A percentile compares a stretch with the other conserved stretches of the same genome.
Conservation (phyloP, 164 flowering plant genomes). For the Echeveria elegans region DNA sequence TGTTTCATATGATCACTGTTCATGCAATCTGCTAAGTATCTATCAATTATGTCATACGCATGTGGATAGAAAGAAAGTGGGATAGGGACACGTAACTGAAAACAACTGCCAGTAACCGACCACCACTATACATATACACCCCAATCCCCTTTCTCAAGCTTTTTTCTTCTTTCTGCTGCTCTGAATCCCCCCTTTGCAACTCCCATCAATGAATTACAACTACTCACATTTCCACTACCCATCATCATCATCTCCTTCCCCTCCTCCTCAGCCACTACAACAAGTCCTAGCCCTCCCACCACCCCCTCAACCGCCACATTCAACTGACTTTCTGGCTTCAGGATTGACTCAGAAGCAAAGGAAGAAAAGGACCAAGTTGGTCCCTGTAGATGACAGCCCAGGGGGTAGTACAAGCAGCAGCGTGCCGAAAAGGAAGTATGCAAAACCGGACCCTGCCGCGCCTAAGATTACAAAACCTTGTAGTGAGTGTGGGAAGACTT, state of each 20-base stretch:
- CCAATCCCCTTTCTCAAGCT: constrained; percentile 2
- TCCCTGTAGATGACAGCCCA: constrained; percentile 11
- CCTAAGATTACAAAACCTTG: constrained; percentile 57
- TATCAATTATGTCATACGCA: background rate
- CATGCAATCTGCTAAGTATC: too few species aligned
- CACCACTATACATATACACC: constrained; percentile 19
- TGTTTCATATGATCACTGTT: too few species aligned
- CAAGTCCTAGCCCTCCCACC: background rate
- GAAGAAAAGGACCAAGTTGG: constrained; percentile 40
- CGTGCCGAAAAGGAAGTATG: constrained; percentile 21
- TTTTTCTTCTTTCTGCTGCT: background rate
- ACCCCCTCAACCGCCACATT: background rate
- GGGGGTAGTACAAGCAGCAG: background rate
- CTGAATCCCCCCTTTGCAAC: background rate
- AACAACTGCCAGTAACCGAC: constrained; percentile 21
- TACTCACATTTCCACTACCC: background rate
- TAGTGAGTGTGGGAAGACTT: constrained; percentile 76
- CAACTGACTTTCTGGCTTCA: background rate
- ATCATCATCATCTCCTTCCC: background rate
- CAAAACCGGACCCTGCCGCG: constrained; percentile 41
- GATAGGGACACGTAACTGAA: constrained; percentile 12
- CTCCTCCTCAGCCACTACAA: background rate
- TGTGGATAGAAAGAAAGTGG: background rate
- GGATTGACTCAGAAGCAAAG: constrained; percentile 19
- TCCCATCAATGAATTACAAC: background rate